Conservation (phyloP, 805 yeast species). For the Yarrowia sp. region DNA sequence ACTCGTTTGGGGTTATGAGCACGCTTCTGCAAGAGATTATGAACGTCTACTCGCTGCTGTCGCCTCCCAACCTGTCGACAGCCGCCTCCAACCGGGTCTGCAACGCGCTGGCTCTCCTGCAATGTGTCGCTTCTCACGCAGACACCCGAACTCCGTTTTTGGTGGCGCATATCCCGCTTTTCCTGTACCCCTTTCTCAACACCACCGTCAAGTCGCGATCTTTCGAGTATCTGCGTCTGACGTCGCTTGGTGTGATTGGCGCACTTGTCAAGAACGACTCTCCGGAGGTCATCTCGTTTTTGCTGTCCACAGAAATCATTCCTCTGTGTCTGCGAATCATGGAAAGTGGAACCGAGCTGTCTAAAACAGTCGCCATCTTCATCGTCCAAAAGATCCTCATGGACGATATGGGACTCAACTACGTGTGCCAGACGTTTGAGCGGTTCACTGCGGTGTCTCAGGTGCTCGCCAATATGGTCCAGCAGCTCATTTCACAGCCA, state of each 20-base stretch:
- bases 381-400: constrained; percentile 90
- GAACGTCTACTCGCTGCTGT: constrained; percentile 84
- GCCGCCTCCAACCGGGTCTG: constrained; percentile 92
- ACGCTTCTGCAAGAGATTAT: constrained; percentile 87
- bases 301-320: constrained; percentile 93
- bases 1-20: constrained; percentile 96
- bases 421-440: constrained; percentile 94
- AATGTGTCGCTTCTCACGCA: constrained; percentile 95
- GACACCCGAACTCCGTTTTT: constrained; percentile 86
- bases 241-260: constrained; percentile 95
- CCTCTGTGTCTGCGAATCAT: constrained; percentile 93
- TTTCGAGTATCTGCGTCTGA: constrained; percentile 89
- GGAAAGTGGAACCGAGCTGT: constrained; percentile 92
- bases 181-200: constrained; percentile 90
- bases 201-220: constrained; percentile 91
- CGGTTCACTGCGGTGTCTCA: constrained; percentile 92
- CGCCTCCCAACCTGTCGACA: constrained; percentile 85
- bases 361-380: constrained; percentile 96
- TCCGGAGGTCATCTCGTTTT: constrained; percentile 89
- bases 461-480: constrained; percentile 86
- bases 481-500: constrained; percentile 75
- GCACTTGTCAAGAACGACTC: constrained; percentile 96
- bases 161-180: constrained; percentile 90
- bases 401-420: constrained; percentile 89
- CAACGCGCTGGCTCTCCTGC: constrained; percentile 91